Conservation (phyloP, 129 eudicot species). For the Artemisia annua region DNA sequence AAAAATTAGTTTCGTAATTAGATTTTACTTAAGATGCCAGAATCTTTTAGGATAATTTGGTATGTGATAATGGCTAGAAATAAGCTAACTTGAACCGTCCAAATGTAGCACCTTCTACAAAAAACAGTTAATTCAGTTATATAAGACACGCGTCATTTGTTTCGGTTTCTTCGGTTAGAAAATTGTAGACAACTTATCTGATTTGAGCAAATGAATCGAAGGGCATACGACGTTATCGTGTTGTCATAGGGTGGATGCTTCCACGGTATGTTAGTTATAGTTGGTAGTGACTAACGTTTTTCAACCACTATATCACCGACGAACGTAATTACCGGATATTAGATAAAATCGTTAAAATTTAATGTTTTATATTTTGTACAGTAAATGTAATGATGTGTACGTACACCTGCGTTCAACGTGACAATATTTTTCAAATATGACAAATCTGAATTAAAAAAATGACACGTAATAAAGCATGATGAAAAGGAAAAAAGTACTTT, state of each 20-base stretch:
- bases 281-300: too few relatives aligned
- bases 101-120: slow-evolving; percentile 26
- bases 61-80: slow-evolving; percentile 6
- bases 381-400: too few relatives aligned
- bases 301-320: too few relatives aligned
- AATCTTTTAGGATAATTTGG: slow-evolving; percentile 28
- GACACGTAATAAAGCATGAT: too few relatives aligned
- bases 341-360: too few relatives aligned
- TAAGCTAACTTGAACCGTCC: slow-evolving; percentile 29
- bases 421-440: too few relatives aligned
- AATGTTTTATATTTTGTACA: too few relatives aligned
- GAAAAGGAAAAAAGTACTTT: too few relatives aligned
- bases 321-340: too few relatives aligned
- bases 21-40: neutral
- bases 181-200: slow-evolving; percentile 1
- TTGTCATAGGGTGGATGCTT: neutral
- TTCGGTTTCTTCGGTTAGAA: slow-evolving; percentile 16
- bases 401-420: too few relatives aligned
- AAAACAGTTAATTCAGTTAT: slow-evolving; percentile 15
- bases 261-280: too few relatives aligned
- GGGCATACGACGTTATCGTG: neutral
- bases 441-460: too few relatives aligned
- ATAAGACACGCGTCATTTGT: slow-evolving; percentile 26
- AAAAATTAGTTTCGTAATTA: slow-evolving; percentile 15
- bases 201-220: neutral